Evolutionary conservation across 345 rosid species (phyloP).

Genomic region (Salix brachista): DNA sequence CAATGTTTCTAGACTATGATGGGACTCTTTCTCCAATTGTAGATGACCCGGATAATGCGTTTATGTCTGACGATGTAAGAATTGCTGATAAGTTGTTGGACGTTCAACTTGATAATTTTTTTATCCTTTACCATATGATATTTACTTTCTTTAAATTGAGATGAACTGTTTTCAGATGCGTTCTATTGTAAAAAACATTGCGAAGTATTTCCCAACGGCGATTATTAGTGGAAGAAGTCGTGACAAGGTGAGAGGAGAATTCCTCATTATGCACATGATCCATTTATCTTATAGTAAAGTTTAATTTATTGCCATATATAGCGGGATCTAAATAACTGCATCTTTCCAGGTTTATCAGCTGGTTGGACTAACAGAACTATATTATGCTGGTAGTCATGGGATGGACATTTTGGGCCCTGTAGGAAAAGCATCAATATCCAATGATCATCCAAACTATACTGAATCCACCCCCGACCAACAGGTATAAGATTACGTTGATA

Average conservation of each 20-base stretch:
- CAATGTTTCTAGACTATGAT: conserved; percentile 82
- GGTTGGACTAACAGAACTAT: conserved; percentile 89
- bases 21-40: conserved; percentile 95
- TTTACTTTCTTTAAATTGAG: neutral
- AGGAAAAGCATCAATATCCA: conserved; percentile 26
- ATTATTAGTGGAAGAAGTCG: conserved; percentile 96
- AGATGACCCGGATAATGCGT: conserved; percentile 75
- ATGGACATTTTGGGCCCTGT: conserved; percentile 91
- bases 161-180: conserved; percentile 61
- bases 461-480: conserved; percentile 65
- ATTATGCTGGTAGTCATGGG: conserved; percentile 99
- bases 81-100: neutral
- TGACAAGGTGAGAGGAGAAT: conserved; percentile 51
- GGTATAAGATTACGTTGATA: conserved; percentile 26
- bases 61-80: conserved; percentile 75
- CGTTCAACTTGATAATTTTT: neutral
- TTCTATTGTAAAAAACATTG: conserved; percentile 69
- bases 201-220: conserved; percentile 82
- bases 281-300: neutral
- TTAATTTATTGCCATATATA: neutral
- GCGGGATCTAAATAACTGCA: conserved; percentile 4
- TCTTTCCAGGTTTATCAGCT: conserved; percentile 61
- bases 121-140: neutral
- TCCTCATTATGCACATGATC: neutral
- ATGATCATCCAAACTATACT: conserved; percentile 43